A percentile compares a stretch with the other conserved stretches of the same genome.
These are phyloP conservation scores for Colletotrichum paranaense DNA, from an alignment of 2,329 filamentous ascomycete genomes.

Conservation along the genomic window DNA sequence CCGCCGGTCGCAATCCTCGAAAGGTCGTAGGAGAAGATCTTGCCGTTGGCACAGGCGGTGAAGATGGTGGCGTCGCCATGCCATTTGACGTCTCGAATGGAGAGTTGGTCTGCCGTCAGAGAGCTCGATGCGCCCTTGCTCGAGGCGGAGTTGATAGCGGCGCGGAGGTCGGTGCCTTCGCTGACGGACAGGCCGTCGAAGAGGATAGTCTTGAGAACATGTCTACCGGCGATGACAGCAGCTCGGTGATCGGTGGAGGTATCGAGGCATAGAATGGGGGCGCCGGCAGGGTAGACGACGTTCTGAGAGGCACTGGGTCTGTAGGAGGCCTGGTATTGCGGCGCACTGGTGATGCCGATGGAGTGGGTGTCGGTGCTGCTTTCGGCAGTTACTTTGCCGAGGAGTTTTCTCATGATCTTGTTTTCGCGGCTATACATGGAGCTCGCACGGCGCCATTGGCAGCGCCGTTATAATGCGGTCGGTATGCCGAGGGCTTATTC, in stretches of 20 bases:
- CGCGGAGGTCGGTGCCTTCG: conserved; percentile 69
- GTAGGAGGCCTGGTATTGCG: conserved; percentile 51
- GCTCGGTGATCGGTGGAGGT: conserved; percentile 66
- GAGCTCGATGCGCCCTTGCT: conserved; percentile 53
- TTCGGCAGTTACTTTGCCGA: conserved; percentile 64
- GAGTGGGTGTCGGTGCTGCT: conserved; percentile 56
- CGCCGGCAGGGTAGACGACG: conserved; percentile 61
- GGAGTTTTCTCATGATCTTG: conserved; percentile 70
- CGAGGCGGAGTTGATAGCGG: conserved; percentile 62
- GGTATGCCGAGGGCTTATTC: background rate
- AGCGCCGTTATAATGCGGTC: conserved; percentile 14
- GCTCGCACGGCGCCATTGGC: conserved; percentile 47
- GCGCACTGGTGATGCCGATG: conserved; percentile 58
- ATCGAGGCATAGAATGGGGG: conserved; percentile 68
- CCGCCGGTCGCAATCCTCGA: conserved; percentile 58
- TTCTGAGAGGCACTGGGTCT: conserved; percentile 68
- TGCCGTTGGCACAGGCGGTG: conserved; percentile 72
- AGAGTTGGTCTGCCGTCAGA: conserved; percentile 64
- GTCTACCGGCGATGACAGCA: conserved; percentile 68
- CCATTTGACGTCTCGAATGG: conserved; percentile 73
- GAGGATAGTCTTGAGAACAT: conserved; percentile 70
- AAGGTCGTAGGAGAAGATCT: conserved; percentile 74
- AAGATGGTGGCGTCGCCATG: conserved; percentile 66
- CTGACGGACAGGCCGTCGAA: conserved; percentile 64
- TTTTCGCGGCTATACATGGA: conserved; percentile 64